Percentiles rank a stretch among this genome's conserved stretches.
phyloP scores from a whole-genome alignment of 352 stramenopile species.

The Globisporangium takayamanum region DNA sequence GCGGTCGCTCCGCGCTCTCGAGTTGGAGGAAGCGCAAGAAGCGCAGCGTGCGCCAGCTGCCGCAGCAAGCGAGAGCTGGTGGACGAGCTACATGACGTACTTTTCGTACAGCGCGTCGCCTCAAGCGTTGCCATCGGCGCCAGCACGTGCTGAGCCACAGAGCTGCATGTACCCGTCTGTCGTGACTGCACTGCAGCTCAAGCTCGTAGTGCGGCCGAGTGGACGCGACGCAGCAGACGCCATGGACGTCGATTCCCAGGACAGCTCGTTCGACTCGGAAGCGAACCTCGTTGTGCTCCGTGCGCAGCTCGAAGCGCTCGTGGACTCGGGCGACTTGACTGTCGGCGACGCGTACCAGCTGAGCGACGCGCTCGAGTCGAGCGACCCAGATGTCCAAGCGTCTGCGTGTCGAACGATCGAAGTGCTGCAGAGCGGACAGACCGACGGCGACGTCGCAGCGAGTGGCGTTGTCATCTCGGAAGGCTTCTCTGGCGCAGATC shows the following conservation, averaged over 20 bases:
- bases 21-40: conserved; percentile 49
- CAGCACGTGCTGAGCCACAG: conserved; percentile 7
- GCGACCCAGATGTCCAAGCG: conserved; percentile 32
- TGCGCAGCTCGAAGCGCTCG: conserved; percentile 71
- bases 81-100: conserved; percentile 50
- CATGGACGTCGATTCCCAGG: not conserved
- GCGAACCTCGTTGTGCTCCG: conserved; percentile 42
- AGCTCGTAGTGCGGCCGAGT: not conserved
- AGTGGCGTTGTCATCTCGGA: conserved; percentile 26
- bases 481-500: conserved; percentile 21
- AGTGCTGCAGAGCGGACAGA: conserved; percentile 49
- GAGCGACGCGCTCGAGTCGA: conserved; percentile 48
- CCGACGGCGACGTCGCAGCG: conserved; percentile 19
- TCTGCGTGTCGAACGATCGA: conserved; percentile 57
- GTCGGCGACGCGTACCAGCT: conserved; percentile 68
- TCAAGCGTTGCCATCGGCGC: conserved; percentile 7
- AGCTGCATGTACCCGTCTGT: conserved; percentile 36
- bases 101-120: conserved; percentile 23
- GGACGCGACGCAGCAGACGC: not conserved
- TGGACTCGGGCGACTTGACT: conserved; percentile 55
- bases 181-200: conserved; percentile 1
- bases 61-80: conserved; percentile 44
- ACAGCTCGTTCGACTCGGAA: not conserved
- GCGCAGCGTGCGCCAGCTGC: conserved; percentile 33
- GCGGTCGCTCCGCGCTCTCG: conserved; percentile 50